A percentile compares a stretch with the other conserved stretches of the same genome.
Conservation (phyloP, 1,284 basidiomycete species). For the Cutaneotrichosporon cutaneum region DNA sequence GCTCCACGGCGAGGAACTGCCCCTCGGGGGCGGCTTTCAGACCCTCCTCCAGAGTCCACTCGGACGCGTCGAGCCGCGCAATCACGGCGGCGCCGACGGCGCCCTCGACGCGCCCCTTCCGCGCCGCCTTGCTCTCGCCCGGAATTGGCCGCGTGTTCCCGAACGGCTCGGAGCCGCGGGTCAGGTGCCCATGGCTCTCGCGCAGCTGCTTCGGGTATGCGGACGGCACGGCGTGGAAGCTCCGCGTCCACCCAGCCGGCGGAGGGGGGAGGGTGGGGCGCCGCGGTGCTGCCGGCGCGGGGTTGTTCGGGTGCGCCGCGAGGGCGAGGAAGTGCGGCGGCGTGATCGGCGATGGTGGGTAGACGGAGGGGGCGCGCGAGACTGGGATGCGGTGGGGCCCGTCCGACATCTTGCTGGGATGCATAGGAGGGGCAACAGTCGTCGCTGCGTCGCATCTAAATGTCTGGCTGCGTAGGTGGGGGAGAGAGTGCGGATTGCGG, state of each 20-base stretch:
- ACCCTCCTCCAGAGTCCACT: constrained; percentile 15
- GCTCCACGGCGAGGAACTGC: constrained; percentile 37
- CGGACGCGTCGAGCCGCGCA: constrained; percentile 10
- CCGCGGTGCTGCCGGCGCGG: constrained; percentile 9
- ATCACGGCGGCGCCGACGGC: constrained; percentile 8
- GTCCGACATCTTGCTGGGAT: neutral
- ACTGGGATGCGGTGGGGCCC: neutral
- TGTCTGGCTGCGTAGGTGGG: too few species aligned
- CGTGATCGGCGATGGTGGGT: constrained; percentile 1
- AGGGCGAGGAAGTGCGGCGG: constrained; percentile 14
- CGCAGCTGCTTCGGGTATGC: constrained; percentile 8
- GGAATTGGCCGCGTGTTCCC: constrained; percentile 7
- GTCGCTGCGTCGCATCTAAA: neutral
- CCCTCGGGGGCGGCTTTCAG: constrained; percentile 45
- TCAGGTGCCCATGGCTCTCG: constrained; percentile 20
- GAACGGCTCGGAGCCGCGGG: constrained; percentile 26
- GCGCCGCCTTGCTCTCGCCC: constrained; percentile 39
- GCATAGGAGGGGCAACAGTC: neutral
- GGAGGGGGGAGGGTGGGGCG: constrained; percentile 21
- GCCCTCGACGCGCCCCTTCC: constrained; percentile 25
- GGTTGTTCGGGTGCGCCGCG: constrained; percentile 14
- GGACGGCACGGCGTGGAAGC: constrained; percentile 13
- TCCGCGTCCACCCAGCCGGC: constrained; percentile 17
- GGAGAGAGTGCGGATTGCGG: too few species aligned
- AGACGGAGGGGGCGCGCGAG: neutral